These are phyloP conservation scores for Musa balbisiana DNA, from an alignment of 202 grass and related monocot genomes.

Conservation along the genomic window DNA sequence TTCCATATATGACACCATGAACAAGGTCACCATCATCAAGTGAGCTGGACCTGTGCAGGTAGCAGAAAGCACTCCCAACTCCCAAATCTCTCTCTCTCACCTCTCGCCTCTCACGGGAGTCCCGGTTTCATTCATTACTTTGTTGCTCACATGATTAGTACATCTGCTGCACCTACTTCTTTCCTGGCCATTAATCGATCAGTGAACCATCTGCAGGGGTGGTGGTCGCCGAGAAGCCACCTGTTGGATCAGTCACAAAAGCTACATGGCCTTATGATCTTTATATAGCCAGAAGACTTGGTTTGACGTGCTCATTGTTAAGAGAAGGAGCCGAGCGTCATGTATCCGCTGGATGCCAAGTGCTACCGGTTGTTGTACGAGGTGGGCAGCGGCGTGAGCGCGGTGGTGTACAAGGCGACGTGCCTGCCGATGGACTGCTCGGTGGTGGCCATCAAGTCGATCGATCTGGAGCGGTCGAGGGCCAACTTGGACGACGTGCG, in stretches of 20 bases:
- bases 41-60: too few relatives aligned
- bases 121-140: neutral
- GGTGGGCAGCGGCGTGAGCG: constrained; percentile 67
- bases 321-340: neutral
- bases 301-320: neutral
- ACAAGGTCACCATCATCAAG: too few relatives aligned
- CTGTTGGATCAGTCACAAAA: neutral
- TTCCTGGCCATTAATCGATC: neutral
- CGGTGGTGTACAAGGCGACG: constrained; percentile 84
- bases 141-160: neutral
- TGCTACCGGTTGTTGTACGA: constrained; percentile 52
- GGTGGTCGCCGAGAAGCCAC: neutral
- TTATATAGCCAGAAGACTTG: too few relatives aligned
- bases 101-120: neutral
- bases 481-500: constrained; percentile 73
- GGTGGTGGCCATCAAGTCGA: constrained; percentile 70
- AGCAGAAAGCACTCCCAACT: too few relatives aligned
- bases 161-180: neutral
- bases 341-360: constrained; percentile 52
- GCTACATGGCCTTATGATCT: neutral
- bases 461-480: constrained; percentile 69
- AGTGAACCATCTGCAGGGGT: neutral
- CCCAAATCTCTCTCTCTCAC: too few relatives aligned
- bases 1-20: too few relatives aligned
- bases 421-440: constrained; percentile 50